Conservation (phyloP, 306 rosid species). For the Prunus kanzakura region DNA sequence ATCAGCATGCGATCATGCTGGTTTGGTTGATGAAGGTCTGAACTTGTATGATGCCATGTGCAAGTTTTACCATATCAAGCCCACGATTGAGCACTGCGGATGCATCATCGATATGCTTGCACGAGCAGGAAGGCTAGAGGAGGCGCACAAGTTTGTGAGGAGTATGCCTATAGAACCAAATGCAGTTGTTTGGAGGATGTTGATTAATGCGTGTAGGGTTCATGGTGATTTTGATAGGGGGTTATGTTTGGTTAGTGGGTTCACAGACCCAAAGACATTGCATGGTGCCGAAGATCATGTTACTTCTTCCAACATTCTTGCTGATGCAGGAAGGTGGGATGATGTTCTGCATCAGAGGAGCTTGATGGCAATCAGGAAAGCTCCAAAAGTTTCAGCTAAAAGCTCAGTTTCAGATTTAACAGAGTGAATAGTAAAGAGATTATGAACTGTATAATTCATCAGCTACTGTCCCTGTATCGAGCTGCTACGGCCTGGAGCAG, state of each 20-base stretch:
- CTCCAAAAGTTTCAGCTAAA: constrained; percentile 9
- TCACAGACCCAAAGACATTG: neutral
- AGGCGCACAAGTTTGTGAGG: constrained; percentile 17
- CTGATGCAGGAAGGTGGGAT: constrained; percentile 30
- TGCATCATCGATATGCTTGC: constrained; percentile 22
- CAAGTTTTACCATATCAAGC: constrained; percentile 3
- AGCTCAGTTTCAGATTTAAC: constrained; percentile 4
- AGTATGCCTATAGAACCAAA: constrained; percentile 8
- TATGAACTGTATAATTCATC: too few species aligned
- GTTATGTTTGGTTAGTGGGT: neutral
- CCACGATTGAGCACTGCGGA: constrained; percentile 20
- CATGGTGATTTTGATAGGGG: constrained; percentile 16
- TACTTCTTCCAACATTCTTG: constrained; percentile 17
- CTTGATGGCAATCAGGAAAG: constrained; percentile 15
- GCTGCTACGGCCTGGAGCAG: neutral
- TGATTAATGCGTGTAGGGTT: constrained; percentile 22
- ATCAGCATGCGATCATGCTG: constrained; percentile 16
- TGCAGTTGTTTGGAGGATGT: constrained; percentile 23
- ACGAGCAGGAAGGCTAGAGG: constrained; percentile 23
- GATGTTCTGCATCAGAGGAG: constrained; percentile 11
- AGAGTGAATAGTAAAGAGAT: neutral
- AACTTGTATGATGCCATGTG: constrained; percentile 12
- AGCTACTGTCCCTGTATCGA: neutral
- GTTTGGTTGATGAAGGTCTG: constrained; percentile 23
- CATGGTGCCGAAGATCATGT: constrained; percentile 19